Conservation (phyloP, 768 basidiomycete species). For the Phanerochaete carnosa region DNA sequence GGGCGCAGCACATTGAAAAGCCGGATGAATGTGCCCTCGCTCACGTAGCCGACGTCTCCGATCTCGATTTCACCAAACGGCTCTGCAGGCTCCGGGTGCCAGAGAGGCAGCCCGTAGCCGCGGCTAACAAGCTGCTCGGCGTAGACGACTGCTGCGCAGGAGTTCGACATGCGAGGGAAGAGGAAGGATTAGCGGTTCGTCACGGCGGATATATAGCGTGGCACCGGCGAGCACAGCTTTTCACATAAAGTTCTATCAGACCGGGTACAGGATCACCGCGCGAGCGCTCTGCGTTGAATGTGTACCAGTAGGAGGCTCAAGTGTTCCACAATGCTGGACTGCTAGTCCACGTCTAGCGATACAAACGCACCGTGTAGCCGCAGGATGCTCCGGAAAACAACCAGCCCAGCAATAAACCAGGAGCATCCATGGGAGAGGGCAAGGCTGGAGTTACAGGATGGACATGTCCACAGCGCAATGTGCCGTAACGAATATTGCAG, state of each 20-base stretch:
- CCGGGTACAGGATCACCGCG: no score
- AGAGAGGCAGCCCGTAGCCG: slow-evolving; percentile 12
- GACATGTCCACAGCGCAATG: no score
- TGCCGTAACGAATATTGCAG: no score
- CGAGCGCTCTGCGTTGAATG: no score
- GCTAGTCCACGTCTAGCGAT: neutral
- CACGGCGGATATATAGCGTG: neutral
- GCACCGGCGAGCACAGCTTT: neutral
- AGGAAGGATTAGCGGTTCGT: neutral
- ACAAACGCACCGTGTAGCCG: neutral
- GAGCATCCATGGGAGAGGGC: no score
- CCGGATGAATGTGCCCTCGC: slow-evolving; percentile 5
- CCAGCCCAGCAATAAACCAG: no score
- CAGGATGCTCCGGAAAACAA: no score
- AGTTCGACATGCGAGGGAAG: neutral
- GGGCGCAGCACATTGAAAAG: slow-evolving; percentile 9
- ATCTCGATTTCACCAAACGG: slow-evolving; percentile 9
- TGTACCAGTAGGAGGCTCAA: no score
- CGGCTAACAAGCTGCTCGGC: slow-evolving; percentile 7
- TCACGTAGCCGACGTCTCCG: slow-evolving; percentile 15
- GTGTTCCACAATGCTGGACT: neutral
- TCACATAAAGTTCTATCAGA: neutral
- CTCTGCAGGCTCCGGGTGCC: slow-evolving; percentile 8
- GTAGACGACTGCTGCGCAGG: neutral
- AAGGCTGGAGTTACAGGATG: no score